Conservation (phyloP, 2,329 filamentous ascomycete species). For the Neocatenulostroma microsporum region DNA sequence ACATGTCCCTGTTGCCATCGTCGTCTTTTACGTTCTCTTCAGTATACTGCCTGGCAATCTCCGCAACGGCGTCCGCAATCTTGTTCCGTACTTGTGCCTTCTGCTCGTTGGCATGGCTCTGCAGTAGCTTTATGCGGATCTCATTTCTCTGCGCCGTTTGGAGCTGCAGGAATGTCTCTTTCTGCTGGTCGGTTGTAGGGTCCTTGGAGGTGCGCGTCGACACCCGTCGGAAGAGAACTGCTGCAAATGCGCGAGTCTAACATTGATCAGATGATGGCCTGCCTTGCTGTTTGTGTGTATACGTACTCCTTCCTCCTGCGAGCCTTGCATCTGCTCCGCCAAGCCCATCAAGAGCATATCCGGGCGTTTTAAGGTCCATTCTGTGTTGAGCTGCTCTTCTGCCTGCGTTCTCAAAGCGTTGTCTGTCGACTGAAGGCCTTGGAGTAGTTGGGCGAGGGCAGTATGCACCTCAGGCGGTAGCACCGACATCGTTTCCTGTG, state of each 20-base stretch:
- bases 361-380: conserved; percentile 75
- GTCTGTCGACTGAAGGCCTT: conserved; percentile 81
- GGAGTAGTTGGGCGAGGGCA: conserved; percentile 77
- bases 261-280: too few relatives aligned
- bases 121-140: conserved; percentile 77
- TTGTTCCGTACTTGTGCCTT: conserved; percentile 78
- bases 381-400: conserved; percentile 81
- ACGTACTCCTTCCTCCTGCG: conserved; percentile 65
- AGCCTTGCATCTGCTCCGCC: conserved; percentile 78
- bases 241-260: conserved; percentile 84
- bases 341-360: conserved; percentile 89
- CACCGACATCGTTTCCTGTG: conserved; percentile 49
- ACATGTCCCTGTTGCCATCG: conserved; percentile 48
- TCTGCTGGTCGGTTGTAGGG: conserved; percentile 56
- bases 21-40: conserved; percentile 50
- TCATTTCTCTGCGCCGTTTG: conserved; percentile 63
- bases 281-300: conserved; percentile 38
- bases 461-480: conserved; percentile 75
- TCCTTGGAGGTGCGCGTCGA: conserved; percentile 80
- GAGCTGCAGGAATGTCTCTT: conserved; percentile 80
- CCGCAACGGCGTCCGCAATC: conserved; percentile 93
- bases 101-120: conserved; percentile 65
- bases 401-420: conserved; percentile 78
- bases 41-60: conserved; percentile 88
- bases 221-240: conserved; percentile 90